Base-by-base conservation (phyloP, 176 grass and related monocot species). In the Eragrostis curvula region DNA sequence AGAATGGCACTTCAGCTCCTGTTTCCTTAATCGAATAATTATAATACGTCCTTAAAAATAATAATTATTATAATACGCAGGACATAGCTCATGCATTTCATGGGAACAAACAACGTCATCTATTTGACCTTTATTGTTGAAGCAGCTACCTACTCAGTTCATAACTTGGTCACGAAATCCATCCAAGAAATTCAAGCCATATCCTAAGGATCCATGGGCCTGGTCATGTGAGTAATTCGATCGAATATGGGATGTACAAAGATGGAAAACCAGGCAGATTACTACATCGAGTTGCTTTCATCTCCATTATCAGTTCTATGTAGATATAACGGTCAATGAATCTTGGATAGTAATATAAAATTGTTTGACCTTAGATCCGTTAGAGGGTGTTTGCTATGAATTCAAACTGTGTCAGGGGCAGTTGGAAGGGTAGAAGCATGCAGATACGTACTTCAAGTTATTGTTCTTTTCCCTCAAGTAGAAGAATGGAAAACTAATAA, bases 201-300 rank as follows among this genome's bases (percentile, higher is more conserved):
- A n/a, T 40, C 53, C 29, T 49, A 68, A 59, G 41, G 57, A 29
- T 13, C 47, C 32, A n/a, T n/a, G n/a, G 40, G 29, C 47, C 53
- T 79, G 18, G 11, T 29, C 28, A 15, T 4, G 24, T 20, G 9
- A 9, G 23, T 20, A 44, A 44, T 20, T n/a, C n/a, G n/a, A n/a
- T 20, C 6, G 48, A 10, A 27, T 17, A 68, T 36, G 25, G 5
- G 50, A 70, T 85, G 53, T 78, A 78, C 53, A 85, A 42, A 69
- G 13, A 52, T n/a, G 20, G 73, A 62, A 85, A 77, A 25, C 23
- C 3, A 47, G 13, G 0, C 52, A 69, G 42, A 20, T 47, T 78
- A 20, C 52, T 9, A 5, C 65, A 41, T 85, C n/a, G 32, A 1
- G 40, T 12, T 48, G 51, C 18, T 69, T 84, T 46, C 40, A 44